Evolutionary conservation across 129 eudicot species (phyloP).

Genomic region (Arctium minus): DNA sequence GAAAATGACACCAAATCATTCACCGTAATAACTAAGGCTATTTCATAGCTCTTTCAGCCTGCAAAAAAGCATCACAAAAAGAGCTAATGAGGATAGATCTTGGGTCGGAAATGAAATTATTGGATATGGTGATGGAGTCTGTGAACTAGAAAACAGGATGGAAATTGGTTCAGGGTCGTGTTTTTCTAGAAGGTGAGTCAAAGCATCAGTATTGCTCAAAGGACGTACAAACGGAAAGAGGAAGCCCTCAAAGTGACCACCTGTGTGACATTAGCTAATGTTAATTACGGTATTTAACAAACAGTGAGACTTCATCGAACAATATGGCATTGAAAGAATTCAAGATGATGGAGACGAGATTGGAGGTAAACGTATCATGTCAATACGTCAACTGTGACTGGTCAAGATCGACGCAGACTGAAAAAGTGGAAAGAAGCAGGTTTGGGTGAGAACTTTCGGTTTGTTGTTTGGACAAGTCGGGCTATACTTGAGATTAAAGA

Average conservation of each 20-base stretch:
- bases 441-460: neutral
- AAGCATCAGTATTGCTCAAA: neutral
- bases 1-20: neutral
- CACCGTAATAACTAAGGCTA: neutral
- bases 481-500: neutral
- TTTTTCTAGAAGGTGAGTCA: neutral
- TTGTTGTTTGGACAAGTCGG: neutral
- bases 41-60: neutral
- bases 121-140: neutral
- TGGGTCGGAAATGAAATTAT: neutral
- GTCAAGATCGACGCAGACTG: neutral
- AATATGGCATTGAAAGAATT: no score
- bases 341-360: neutral
- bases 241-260: no score
- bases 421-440: neutral
- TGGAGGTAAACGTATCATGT: no score
- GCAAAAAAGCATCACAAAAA: neutral
- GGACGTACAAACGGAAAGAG: neutral
- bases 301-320: no score
- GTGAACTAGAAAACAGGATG: neutral
- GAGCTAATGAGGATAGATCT: neutral
- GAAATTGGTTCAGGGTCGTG: neutral
- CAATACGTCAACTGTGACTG: neutral
- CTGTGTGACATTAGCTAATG: no score
- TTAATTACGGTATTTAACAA: no score